Percentiles rank a stretch among this genome's conserved stretches.
Evolutionary conservation across 176 grass and related monocot genomes (phyloP).

Genomic region (Secale cereale): DNA sequence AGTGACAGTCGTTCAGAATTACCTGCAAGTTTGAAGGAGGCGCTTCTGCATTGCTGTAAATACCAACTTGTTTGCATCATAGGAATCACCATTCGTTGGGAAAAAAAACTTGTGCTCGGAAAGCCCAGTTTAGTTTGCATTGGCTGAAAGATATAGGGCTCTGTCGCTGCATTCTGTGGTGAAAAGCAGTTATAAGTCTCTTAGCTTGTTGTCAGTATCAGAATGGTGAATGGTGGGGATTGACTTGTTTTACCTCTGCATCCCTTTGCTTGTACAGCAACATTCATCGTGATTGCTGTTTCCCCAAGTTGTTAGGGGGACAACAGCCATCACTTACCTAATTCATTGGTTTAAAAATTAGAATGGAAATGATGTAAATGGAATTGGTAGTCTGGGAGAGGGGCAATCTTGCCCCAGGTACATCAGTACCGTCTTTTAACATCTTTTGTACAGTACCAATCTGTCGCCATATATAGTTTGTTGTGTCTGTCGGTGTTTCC

Average conservation of each 20-base stretch:
- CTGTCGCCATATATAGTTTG: not conserved
- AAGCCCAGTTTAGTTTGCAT: conserved; percentile 26
- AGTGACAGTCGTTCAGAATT: conserved; percentile 40
- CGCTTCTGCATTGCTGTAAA: conserved; percentile 45
- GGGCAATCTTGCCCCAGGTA: not conserved
- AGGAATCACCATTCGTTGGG: conserved; percentile 18
- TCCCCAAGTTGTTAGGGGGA: conserved; percentile 34
- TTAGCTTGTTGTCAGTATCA: conserved; percentile 21
- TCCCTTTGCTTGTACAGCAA: conserved; percentile 51
- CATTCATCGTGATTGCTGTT: conserved; percentile 47
- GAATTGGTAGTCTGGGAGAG: not conserved
- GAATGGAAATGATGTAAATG: conserved; percentile 40
- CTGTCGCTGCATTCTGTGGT: conserved; percentile 34
- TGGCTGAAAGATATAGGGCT: conserved; percentile 31
- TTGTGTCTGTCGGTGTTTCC: not conserved
- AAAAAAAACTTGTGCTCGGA: not conserved
- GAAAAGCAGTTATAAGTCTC: conserved; percentile 39
- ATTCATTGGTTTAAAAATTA: conserved; percentile 47
- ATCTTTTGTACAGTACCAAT: not conserved
- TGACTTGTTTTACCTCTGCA: conserved; percentile 9
- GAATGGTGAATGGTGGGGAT: conserved; percentile 26
- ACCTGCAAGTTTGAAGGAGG: conserved; percentile 26
- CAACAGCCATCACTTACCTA: conserved; percentile 27
- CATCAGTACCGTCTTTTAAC: not conserved
- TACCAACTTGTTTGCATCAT: conserved; percentile 32